These are phyloP conservation scores for Didymella keratinophila DNA, from an alignment of 2,329 filamentous ascomycete genomes.

Conservation along the genomic window DNA sequence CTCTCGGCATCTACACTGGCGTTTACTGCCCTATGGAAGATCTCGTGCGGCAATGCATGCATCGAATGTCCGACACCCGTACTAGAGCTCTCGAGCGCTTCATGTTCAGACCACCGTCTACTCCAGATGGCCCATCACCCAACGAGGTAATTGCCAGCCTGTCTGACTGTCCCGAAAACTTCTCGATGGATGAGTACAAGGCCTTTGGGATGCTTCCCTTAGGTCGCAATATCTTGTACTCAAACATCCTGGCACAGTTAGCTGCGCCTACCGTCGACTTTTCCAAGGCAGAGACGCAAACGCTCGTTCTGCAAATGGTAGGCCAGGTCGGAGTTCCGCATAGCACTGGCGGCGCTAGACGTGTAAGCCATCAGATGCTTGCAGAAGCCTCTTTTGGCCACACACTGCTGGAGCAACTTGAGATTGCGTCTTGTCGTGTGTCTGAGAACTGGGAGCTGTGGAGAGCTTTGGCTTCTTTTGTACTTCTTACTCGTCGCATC, in stretches of 20 bases:
- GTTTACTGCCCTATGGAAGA: background rate
- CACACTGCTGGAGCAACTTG: constrained; percentile 27
- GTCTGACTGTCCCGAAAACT: constrained; percentile 55
- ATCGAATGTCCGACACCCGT: constrained; percentile 45
- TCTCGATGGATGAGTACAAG: constrained; percentile 64
- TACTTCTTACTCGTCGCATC: constrained; percentile 54
- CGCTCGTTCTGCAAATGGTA: constrained; percentile 60
- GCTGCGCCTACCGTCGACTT: constrained; percentile 59
- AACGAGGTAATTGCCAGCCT: constrained; percentile 60
- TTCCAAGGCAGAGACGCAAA: constrained; percentile 57
- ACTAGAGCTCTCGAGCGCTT: constrained; percentile 53
- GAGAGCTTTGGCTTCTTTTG: constrained; percentile 51
- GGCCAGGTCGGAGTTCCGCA: constrained; percentile 59
- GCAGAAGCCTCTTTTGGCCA: constrained; percentile 45
- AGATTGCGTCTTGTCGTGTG: constrained; percentile 19
- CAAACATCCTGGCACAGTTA: constrained; percentile 64
- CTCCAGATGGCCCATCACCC: constrained; percentile 43
- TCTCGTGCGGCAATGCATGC: constrained; percentile 49
- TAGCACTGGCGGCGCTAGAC: constrained; percentile 20
- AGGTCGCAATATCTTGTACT: constrained; percentile 62
- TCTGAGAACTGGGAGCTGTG: constrained; percentile 51
- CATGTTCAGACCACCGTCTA: constrained; percentile 45
- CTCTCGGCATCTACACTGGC: too few relatives aligned
- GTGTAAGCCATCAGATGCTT: constrained; percentile 51
- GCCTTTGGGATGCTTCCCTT: constrained; percentile 58